Base-by-base conservation (phyloP, 2,329 filamentous ascomycete species). In the Aspergillus udagawae region DNA sequence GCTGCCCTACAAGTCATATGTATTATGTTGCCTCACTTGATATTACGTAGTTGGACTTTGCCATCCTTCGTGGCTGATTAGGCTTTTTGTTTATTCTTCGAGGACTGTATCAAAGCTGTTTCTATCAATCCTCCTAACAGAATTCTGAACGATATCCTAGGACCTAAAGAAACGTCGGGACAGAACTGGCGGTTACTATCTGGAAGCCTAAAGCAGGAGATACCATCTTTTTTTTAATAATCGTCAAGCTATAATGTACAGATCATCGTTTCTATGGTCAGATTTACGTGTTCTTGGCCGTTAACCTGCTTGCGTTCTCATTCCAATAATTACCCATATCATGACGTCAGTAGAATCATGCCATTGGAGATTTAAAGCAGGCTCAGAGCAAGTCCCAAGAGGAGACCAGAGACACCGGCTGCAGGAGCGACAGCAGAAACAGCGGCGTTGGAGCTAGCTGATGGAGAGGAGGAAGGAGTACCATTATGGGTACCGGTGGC, bases 341-440 rank as follows among this genome's bases (percentile, higher is more conserved):
- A 38, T 17, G 14, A 38, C 14, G 17, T 17, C 14, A 38, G 2
- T 38, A n/a, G 6, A 38, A 38, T 17, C 32, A 17, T 17, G 32
- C 7, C 14, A 7, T 7, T 38, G 32, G 32, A 14, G 2, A 45
- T 12, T 58, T 61, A 67, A 38, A 66, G 35, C n/a, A 62, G 49
- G 41, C 32, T 63, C 44, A 56, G 53, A 25, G 61, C 49, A 12
- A 63, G 25, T 32, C 56, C 60, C 50, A 64, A 52, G 9, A 68
- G 8, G 21, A 54, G 55, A 32, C 61, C 62, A 8, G 61, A 48
- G 25, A 67, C 20, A 28, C 54, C 52, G 17, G 54, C 41, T 12
- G 56, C 41, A 27, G 65, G 55, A 25, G 62, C 52, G 17, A 51
- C 47, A 47, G 57, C 35, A 27, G 57, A 52, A 27, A 42, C 61